Conservation (phyloP, 257 asterid species). For the Craterostigma plantagineum region DNA sequence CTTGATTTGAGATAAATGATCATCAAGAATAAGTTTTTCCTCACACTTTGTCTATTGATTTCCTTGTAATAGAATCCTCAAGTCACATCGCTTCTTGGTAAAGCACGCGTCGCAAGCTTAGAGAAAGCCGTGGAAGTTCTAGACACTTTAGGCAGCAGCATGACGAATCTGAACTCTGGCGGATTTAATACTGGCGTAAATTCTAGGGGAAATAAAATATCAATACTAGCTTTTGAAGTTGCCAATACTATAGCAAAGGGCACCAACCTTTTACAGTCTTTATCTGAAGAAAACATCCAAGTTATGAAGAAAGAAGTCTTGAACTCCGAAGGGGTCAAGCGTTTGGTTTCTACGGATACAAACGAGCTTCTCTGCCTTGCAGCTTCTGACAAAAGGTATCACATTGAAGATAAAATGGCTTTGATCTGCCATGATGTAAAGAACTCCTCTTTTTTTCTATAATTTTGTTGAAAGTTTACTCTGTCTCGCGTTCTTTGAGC, state of each 20-base stretch:
- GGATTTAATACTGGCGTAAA: slow-evolving; percentile 63
- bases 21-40: no score
- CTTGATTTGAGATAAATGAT: no score
- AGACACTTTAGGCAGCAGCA: slow-evolving; percentile 92
- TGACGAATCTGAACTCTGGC: slow-evolving; percentile 82
- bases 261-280: slow-evolving; percentile 61
- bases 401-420: no score
- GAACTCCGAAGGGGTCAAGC: slow-evolving; percentile 68
- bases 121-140: slow-evolving; percentile 96
- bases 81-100: slow-evolving; percentile 75
- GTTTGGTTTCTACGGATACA: slow-evolving; percentile 71
- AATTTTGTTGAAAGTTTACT: no score
- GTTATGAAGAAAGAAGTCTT: slow-evolving; percentile 61
- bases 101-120: slow-evolving; percentile 75
- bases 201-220: slow-evolving; percentile 61
- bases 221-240: slow-evolving; percentile 84
- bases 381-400: slow-evolving; percentile 88
- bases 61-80: slow-evolving; percentile 36
- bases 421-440: slow-evolving; percentile 2
- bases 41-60: background rate
- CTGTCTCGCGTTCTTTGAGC: slow-evolving; percentile 10
- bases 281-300: slow-evolving; percentile 63
- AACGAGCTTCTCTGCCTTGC: slow-evolving; percentile 79
- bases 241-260: slow-evolving; percentile 94
- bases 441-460: slow-evolving; percentile 5